Evolutionary conservation across 441 rosid species (phyloP), one percentile per base, ranked within the genome.

Genomic region (Pelargonium myrrhifolium): DNA sequence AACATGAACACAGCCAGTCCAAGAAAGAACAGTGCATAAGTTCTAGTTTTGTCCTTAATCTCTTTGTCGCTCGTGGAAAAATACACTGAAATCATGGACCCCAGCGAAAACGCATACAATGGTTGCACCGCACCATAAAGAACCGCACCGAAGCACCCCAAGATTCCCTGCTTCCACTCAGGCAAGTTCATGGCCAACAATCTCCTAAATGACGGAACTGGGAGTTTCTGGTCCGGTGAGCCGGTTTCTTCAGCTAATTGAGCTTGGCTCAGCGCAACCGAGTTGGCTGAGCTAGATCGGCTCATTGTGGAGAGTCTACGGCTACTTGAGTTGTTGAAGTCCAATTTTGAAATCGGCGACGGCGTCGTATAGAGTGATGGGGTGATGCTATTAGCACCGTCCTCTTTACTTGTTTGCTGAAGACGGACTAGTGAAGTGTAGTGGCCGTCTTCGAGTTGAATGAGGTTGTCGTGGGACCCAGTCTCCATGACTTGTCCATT

Each of bases 61-160:
- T 69, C 68, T 2, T 51, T n/a, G 1, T 26, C 67, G 56, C 72
- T 61, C 24, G 61, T 53, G 4, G 62, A 64, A 55, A 84, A 87
- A 74, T 82, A 84, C 62, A 80, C 83, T 21, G 84, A 76, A 75
- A 85, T 74, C 12, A 87, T 81, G 9, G 81, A 80, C 47, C 90
- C 93, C 0, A 82, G 84, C 56, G 79, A 81, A 68, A 81, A 85
- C 14, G 90, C 93, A 68, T 85, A 85, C 59, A 87, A 80, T 0
- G 93, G 88, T 64, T 87, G 93, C 56, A 84, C 83, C 26, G 85
- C 86, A 37, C 90, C 90, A 0, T 84, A 76, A 65, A 87, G 85
- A 17, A 87, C 37, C 53, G 93, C 88, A 37, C 86, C 93, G 69
- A 84, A 58, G 75, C 82, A 78, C 60, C 93, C 93, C 65, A 84